phyloP scores from a whole-genome alignment of 768 basidiomycete species.

The Macrolepiota albuminosa region DNA sequence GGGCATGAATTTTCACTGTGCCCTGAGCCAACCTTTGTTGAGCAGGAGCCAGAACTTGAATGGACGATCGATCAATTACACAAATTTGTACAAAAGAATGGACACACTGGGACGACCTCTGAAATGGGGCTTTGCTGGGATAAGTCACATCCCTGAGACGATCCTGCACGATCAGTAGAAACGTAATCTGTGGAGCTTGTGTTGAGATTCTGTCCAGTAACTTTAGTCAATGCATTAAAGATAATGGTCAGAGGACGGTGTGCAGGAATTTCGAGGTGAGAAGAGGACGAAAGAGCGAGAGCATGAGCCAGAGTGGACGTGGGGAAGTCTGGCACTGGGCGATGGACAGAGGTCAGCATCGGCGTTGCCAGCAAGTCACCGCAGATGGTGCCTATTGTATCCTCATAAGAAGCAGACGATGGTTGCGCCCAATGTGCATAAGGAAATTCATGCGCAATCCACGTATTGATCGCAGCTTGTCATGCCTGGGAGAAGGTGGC shows the following conservation, averaged over 20 bases:
- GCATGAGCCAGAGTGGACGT: not conserved
- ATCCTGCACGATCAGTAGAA: not conserved
- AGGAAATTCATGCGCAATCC: too few relatives aligned
- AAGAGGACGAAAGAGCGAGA: not conserved
- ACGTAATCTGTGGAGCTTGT: not conserved
- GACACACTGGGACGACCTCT: not conserved
- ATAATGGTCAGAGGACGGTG: not conserved
- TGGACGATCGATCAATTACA: not conserved
- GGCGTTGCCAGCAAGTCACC: not conserved
- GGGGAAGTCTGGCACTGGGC: not conserved
- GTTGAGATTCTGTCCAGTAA: not conserved
- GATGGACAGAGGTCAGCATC: not conserved
- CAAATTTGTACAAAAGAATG: too few relatives aligned
- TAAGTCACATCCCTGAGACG: not conserved
- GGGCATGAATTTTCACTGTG: not conserved
- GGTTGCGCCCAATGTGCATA: not conserved
- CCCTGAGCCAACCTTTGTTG: not conserved
- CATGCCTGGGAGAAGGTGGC: constrained; percentile 14
- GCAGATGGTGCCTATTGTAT: not conserved
- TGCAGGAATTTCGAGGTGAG: not conserved
- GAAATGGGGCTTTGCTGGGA: not conserved
- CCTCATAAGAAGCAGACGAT: not conserved
- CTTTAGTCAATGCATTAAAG: not conserved
- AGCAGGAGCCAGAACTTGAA: not conserved
- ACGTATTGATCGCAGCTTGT: constrained; percentile 6